Evolutionary conservation across 306 rosid species (phyloP).

Genomic region (Rosa chinensis): DNA sequence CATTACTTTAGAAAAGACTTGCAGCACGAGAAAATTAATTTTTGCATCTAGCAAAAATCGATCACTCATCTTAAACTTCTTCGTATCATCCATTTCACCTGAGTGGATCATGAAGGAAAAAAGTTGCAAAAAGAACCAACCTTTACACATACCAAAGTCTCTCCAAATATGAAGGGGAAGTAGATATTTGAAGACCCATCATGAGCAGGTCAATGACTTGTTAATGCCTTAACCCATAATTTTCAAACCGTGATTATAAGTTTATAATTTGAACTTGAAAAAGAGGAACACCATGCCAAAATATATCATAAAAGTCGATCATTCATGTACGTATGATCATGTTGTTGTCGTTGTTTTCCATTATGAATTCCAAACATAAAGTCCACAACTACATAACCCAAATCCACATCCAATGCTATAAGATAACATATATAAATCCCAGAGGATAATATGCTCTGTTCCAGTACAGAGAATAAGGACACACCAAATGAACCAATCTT

Average conservation of each 20-base stretch:
- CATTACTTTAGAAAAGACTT: not conserved
- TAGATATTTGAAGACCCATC: constrained; percentile 7
- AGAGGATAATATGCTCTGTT: constrained; percentile 22
- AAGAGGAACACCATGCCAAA: constrained; percentile 30
- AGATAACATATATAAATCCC: constrained; percentile 45
- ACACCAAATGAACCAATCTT: constrained; percentile 25
- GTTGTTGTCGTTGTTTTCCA: constrained; percentile 46
- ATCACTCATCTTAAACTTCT: not conserved
- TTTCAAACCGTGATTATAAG: constrained; percentile 19
- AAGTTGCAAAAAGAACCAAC: not conserved
- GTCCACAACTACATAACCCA: constrained; percentile 27
- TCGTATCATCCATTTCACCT: not conserved
- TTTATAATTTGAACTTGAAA: constrained; percentile 26
- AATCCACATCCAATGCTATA: constrained; percentile 28
- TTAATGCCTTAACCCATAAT: constrained; percentile 33
- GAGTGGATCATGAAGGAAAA: not conserved
- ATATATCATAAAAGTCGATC: constrained; percentile 29
- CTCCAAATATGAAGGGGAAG: constrained; percentile 34
- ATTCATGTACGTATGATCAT: constrained; percentile 42
- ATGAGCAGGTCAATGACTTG: constrained; percentile 40
- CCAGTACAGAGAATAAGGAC: constrained; percentile 43
- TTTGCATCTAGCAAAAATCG: not conserved
- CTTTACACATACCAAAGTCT: constrained; percentile 4
- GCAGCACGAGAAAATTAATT: not conserved
- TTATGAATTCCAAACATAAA: constrained; percentile 35